Conservation (phyloP, 2,329 filamentous ascomycete species). For the Penicillium sp. region DNA sequence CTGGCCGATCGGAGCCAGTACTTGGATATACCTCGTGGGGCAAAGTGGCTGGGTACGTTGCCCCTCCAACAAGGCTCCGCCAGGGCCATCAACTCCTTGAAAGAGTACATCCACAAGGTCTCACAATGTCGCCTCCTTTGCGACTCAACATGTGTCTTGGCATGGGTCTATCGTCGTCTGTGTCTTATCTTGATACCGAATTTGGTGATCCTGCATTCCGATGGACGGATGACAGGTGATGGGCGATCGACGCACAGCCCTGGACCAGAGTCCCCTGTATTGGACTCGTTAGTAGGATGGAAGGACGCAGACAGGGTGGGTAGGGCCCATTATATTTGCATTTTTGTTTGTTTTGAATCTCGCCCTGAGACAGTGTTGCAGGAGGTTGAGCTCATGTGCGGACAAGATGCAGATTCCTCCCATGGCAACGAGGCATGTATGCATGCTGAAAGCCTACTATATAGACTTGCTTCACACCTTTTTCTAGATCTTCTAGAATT, state of each 20-base stretch:
- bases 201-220: neutral
- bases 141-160: neutral
- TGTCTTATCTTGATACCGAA: conserved; percentile 1
- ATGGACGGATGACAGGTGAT: neutral
- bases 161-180: neutral
- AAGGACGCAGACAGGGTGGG: neutral
- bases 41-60: conserved; percentile 20
- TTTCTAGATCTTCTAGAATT: no score
- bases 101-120: neutral
- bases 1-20: conserved; percentile 14
- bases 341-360: neutral
- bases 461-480: neutral
- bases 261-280: neutral
- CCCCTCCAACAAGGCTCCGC: conserved; percentile 11
- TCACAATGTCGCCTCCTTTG: conserved; percentile 3
- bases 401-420: neutral
- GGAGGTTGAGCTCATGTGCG: neutral
- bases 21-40: conserved; percentile 5
- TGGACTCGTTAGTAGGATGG: neutral
- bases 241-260: neutral
- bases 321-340: neutral
- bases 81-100: conserved; percentile 12
- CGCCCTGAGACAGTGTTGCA: neutral
- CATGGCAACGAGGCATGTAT: neutral
- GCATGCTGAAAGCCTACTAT: neutral